Base-by-base conservation (phyloP, 208 protist species). In the Trypanosomatidae sp. region DNA sequence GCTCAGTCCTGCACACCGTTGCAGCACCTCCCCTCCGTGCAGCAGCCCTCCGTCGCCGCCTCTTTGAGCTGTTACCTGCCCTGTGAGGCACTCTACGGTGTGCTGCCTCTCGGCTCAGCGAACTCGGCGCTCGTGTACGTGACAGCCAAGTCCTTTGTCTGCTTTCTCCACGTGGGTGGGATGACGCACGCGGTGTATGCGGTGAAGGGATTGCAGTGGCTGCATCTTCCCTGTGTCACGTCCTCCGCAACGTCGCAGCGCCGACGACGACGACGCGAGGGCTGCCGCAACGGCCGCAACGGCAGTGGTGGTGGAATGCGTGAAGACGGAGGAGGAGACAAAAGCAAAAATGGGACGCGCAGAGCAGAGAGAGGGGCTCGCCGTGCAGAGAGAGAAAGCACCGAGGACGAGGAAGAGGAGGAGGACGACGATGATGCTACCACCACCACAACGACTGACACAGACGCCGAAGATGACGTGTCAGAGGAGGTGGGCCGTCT, bases 91-190 rank as follows among this genome's bases (percentile, higher is more conserved):
- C 59, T 95, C 41, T 95, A 92, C 79, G 91, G 91, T 41, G 87
- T 93, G 6, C 69, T 93, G n/a, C 77, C 79, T 1, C 49, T 95
- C 39, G 85, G 87, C 44, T 33, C 62, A 39, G 46, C 17, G 7
- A 79, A 80, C 46, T 87, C 88, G 0, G 82, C 90, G 12, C 74
- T 95, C 7, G 69, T 95, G 9, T 95, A 91, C 76, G 85, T 95
- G 49, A 78, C 80, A 15, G 71, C 74, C 28, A 71, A 76, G 33
- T 75, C 83, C 56, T 72, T 66, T 49, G 80, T 91, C 3, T 78
- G 78, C 44, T 67, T 78, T 0, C 55, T 95, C 0, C 12, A 2
- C 47, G 28, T 79, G 0, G 67, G 46, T 13, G 59, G 76, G 0
- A 53, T 47, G 8, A 33, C 25, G 13, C 88, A 92, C 76, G 77